Evolutionary conservation across 2,329 filamentous ascomycete species (phyloP), one percentile per base, ranked within the genome.

Genomic region (Phaeosphaeria sp.): DNA sequence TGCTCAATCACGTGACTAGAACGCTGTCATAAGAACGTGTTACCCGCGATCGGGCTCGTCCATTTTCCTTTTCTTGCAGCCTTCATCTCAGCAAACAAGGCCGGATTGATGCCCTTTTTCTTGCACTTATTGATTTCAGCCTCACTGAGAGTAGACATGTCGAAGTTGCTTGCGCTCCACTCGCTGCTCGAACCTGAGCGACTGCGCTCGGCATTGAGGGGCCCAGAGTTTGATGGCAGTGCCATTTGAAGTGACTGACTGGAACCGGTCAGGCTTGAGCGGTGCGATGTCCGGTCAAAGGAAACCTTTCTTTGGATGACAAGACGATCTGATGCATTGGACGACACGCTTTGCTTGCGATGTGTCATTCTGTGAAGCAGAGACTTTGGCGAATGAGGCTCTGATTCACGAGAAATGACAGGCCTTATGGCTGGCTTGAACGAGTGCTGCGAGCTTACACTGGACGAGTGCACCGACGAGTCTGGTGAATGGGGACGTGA

Each of bases 71-170:
- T 79, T 52, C 73, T 72, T 21, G 77, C 78, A 23, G 79, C 77
- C 60, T 80, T 78, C 80, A 82, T 82, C 66, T 83, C 80, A 15
- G 78, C 76, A 58, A 78, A 82, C 49, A 82, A 58, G 10, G 77
- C 72, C 15, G 79, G 80, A 57, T 82, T 81, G 61, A 82, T 79
- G 1, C 80, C 79, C 63, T 82, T 83, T 65, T 80, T 79, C 63
- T 73, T 70, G 65, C 80, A 73, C 60, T 80, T 81, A 56, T 76
- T 75, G 44, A 81, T 67, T 46, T 82, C 76, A 52, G 78, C 74
- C 11, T 77, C 72, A 23, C 72, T 78, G 56, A 81, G 55, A 6
- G 61, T 59, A 54, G 72, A 77, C 15, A 66, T 77, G 53, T 80
- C 78, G 46, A 71, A 77, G n/a, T 72, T 71, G 49, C 77, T 79